Conservation (phyloP, 345 rosid species). For the Sonneratia alba region DNA sequence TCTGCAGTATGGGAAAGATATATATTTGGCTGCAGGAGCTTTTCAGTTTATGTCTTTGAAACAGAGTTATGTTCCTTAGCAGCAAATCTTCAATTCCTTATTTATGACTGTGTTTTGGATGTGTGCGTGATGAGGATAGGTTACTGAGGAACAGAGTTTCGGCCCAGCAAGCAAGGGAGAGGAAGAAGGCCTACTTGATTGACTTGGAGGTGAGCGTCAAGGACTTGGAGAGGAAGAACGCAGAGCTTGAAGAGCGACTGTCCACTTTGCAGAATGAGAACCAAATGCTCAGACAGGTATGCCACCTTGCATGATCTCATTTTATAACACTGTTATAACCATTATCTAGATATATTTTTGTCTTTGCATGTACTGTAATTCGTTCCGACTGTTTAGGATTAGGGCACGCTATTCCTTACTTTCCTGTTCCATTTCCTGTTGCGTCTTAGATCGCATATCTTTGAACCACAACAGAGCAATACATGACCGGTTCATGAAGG, state of each 20-base stretch:
- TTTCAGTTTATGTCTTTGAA: background rate
- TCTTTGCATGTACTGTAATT: too few relatives aligned
- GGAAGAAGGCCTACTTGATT: conserved; percentile 83
- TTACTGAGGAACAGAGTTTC: conserved; percentile 98
- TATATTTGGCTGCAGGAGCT: background rate
- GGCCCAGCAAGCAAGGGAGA: conserved; percentile 98
- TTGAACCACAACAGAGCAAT: too few relatives aligned
- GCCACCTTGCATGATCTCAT: background rate
- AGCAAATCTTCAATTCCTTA: background rate
- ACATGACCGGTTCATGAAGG: too few relatives aligned
- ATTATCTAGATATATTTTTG: background rate
- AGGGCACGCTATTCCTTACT: background rate
- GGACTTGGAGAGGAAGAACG: conserved; percentile 86
- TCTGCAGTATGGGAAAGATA: background rate
- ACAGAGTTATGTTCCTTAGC: background rate
- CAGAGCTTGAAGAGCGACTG: conserved; percentile 82
- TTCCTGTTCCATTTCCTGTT: too few relatives aligned
- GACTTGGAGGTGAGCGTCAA: conserved; percentile 70
- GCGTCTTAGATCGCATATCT: too few relatives aligned
- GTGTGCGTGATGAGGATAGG: conserved; percentile 24
- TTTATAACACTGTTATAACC: background rate
- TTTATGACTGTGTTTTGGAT: background rate
- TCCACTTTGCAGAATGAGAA: conserved; percentile 96
- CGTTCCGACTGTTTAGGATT: background rate
- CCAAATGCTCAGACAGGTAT: conserved; percentile 95